Evolutionary conservation across 176 grass and related monocot species (phyloP).

Genomic region (Hsuehochloa calcarea): DNA sequence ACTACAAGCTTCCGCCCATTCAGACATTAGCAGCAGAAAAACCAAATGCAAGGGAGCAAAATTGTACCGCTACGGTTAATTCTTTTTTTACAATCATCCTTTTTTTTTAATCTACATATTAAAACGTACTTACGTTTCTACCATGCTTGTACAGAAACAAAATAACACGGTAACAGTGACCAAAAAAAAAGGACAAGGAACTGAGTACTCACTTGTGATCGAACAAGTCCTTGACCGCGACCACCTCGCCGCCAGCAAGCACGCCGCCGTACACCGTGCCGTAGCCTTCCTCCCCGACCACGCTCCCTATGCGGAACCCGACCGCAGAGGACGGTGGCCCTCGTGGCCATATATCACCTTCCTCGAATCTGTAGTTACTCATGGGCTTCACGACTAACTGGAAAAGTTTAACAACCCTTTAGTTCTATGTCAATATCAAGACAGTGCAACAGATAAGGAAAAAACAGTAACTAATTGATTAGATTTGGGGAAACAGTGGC

Average conservation of each 20-base stretch:
- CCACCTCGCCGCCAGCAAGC: conserved; percentile 64
- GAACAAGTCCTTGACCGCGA: conserved; percentile 87
- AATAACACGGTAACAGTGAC: neutral
- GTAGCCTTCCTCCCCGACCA: conserved; percentile 83
- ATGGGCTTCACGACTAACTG: neutral
- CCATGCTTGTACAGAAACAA: neutral
- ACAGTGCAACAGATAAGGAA: neutral
- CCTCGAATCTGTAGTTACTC: neutral
- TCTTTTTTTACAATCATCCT: neutral
- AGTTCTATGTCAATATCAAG: conserved; percentile 5
- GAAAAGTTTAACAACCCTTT: neutral
- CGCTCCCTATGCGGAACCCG: conserved; percentile 52
- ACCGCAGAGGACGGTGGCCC: too few species aligned
- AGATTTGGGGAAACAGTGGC: neutral
- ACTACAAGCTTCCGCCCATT: neutral
- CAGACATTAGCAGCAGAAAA: conserved; percentile 18
- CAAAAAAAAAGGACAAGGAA: neutral
- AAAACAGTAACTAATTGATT: neutral
- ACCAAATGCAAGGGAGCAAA: conserved; percentile 8
- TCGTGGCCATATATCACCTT: neutral
- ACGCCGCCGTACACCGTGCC: conserved; percentile 90
- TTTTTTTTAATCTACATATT: conserved; percentile 1
- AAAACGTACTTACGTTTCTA: neutral
- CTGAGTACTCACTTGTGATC: conserved; percentile 81
- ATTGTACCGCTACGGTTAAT: neutral